These are phyloP conservation scores for Cutaneotrichosporon mucoides DNA, from an alignment of 1,284 basidiomycete genomes.

Conservation along the genomic window DNA sequence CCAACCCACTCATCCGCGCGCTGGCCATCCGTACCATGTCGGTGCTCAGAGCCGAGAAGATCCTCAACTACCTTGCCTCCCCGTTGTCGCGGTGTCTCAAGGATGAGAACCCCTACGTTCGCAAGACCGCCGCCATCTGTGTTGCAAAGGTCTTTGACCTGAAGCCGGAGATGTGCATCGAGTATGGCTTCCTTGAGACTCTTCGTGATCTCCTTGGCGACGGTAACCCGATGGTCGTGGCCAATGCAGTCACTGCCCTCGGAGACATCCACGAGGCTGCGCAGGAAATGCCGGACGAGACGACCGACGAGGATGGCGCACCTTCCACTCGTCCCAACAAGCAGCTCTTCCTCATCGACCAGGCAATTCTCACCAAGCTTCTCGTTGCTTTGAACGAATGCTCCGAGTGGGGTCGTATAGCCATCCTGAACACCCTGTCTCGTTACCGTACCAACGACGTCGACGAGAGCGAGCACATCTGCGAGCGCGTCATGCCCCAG, in stretches of 20 bases:
- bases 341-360: conserved; percentile 71
- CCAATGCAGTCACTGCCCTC: conserved; percentile 95
- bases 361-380: conserved; percentile 77
- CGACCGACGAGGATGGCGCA: conserved; percentile 36
- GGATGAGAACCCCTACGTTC: conserved; percentile 96
- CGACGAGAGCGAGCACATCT: conserved; percentile 96
- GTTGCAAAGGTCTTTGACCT: conserved; percentile 97
- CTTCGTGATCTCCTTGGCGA: conserved; percentile 67
- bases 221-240: conserved; percentile 98
- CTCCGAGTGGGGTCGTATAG: conserved; percentile 97
- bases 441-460: conserved; percentile 79
- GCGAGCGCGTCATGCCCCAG: conserved; percentile 95
- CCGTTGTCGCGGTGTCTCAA: conserved; percentile 84
- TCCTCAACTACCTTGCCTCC: conserved; percentile 95
- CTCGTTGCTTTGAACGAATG: conserved; percentile 96
- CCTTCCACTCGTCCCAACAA: conserved; percentile 57
- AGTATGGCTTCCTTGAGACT: conserved; percentile 89
- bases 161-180: conserved; percentile 89
- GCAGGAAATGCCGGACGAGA: conserved; percentile 35
- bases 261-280: conserved; percentile 77
- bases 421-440: conserved; percentile 79
- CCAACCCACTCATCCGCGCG: conserved; percentile 92
- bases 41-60: conserved; percentile 93
- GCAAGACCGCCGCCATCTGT: conserved; percentile 90
- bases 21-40: conserved; percentile 98